Base-by-base conservation (phyloP, 495 filamentous ascomycete species). In the Collariella sp. region DNA sequence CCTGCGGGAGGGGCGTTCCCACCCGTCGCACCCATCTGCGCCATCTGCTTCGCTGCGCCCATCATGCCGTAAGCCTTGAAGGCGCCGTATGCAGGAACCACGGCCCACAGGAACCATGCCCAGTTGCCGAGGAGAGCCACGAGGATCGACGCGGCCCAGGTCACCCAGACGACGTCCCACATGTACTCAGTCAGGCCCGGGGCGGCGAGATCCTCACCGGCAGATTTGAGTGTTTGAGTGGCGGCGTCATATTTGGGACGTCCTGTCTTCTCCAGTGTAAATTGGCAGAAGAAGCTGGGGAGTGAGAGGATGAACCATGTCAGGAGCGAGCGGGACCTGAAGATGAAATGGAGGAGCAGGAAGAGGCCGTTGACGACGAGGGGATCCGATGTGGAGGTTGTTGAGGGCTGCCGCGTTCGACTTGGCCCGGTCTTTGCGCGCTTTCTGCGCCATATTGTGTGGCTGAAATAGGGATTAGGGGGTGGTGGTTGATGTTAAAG, bases 141-240 rank as follows among this genome's bases (percentile, higher is more conserved):
- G 7, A 81, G 69, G 7, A 79, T 69, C 26, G 88, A 73, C 22
- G 80, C 84, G 18, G 76, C 81, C 84, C 87, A 89, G 0, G 88
- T 91, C 72, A 93, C 90, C 76, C 95, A 97, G 33, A 96, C 74
- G 23, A 96, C 78, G 73, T 98, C 93, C 79, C 91, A 97, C 85
- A 96, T 87, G 71, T 91, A 98, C 70, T 98, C 93, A 7, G 90
- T 97, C 69, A 98, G 72, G 0, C 93, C 93, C 23, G 85, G 80
- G 0, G 89, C 88, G 24, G 87, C 84, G 22, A 98, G 78, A 67
- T 97, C 93, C 67, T 97, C 91, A 16, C 93, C 93, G 0, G 85
- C 75, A 13, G 76, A 80, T 57, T 81, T 81, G 39, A 97, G 72
- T 3, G 82, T 80, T n/a, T 81, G 82, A 62, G 82, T 84, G 12